Percentiles rank a stretch among this genome's conserved stretches.
Conservation (phyloP, 2,329 filamentous ascomycete species). For the Nemania bipapillata region DNA sequence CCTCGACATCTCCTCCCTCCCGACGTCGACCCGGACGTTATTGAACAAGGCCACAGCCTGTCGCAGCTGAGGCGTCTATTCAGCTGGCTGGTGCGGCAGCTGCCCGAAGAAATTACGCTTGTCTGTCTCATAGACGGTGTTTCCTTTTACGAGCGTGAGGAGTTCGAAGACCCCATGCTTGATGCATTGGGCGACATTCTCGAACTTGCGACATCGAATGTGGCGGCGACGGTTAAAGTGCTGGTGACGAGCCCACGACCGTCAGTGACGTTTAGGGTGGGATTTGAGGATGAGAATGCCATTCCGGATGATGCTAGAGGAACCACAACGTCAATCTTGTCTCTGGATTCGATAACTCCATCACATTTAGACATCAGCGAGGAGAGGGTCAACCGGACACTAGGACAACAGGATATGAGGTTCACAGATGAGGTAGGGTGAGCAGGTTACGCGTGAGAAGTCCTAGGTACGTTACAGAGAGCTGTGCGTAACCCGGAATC, state of each 20-base stretch:
- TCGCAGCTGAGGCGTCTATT: constrained; percentile 14
- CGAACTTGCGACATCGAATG: neutral
- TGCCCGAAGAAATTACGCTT: constrained; percentile 15
- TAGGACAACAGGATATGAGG: neutral
- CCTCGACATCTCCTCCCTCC: neutral
- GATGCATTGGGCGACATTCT: constrained; percentile 12
- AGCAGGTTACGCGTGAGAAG: neutral
- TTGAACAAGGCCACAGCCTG: constrained; percentile 5
- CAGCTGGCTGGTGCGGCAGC: neutral
- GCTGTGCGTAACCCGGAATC: neutral
- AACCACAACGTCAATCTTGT: neutral
- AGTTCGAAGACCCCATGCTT: constrained; percentile 23
- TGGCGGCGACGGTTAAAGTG: constrained; percentile 5
- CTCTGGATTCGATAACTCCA: constrained; percentile 2
- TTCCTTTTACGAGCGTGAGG: constrained; percentile 16
- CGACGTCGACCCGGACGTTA: neutral
- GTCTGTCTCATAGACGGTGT: constrained; percentile 1
- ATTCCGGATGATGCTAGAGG: neutral
- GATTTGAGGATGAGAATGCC: constrained; percentile 11
- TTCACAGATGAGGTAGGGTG: neutral
- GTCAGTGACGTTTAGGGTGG: neutral
- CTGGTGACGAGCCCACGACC: constrained; percentile 16
- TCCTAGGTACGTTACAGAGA: neutral
- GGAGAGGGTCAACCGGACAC: constrained; percentile 1
- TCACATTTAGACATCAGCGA: constrained; percentile 6